phyloP scores from a whole-genome alignment of 2,329 filamentous ascomycete genomes.

The Mariannaea sp. region DNA sequence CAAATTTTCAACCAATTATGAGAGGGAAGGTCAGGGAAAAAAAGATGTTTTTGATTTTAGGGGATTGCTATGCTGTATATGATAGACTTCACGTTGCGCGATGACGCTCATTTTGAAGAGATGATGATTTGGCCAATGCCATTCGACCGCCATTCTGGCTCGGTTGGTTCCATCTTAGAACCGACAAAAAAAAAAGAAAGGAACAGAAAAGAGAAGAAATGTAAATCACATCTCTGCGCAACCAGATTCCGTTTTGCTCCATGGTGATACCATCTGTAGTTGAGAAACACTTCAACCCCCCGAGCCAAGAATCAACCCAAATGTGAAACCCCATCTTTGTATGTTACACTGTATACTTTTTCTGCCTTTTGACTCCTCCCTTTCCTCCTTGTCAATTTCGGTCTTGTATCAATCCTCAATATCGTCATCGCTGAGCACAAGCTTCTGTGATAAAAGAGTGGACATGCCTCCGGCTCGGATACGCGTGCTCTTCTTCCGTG shows the following conservation, averaged over 20 bases:
- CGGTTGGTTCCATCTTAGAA: constrained; percentile 13
- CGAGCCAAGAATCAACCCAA: neutral
- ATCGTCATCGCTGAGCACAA: constrained; percentile 81
- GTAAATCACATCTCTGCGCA: neutral
- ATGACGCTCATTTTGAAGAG: constrained; percentile 31
- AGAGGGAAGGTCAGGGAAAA: constrained; percentile 2
- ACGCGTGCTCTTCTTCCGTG: constrained; percentile 51
- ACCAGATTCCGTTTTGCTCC: constrained; percentile 24
- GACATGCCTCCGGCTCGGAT: constrained; percentile 46
- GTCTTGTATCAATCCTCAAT: constrained; percentile 70
- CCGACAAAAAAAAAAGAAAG: constrained; percentile 9
- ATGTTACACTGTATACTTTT: constrained; percentile 9
- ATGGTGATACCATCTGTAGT: constrained; percentile 7
- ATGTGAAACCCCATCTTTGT: neutral
- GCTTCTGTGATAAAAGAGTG: constrained; percentile 61
- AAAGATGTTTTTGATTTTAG: constrained; percentile 4
- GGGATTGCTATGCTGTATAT: constrained; percentile 28
- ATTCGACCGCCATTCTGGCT: constrained; percentile 8
- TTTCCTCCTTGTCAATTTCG: neutral
- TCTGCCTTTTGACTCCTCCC: neutral
- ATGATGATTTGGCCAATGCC: constrained; percentile 28
- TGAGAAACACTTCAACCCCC: neutral
- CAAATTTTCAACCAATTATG: neutral
- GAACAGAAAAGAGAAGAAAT: constrained; percentile 10
- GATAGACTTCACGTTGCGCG: constrained; percentile 33